Evolutionary conservation across 306 rosid genomes (phyloP), one percentile per base, ranked within the genome.

Genomic region (Vicia villosa): DNA sequence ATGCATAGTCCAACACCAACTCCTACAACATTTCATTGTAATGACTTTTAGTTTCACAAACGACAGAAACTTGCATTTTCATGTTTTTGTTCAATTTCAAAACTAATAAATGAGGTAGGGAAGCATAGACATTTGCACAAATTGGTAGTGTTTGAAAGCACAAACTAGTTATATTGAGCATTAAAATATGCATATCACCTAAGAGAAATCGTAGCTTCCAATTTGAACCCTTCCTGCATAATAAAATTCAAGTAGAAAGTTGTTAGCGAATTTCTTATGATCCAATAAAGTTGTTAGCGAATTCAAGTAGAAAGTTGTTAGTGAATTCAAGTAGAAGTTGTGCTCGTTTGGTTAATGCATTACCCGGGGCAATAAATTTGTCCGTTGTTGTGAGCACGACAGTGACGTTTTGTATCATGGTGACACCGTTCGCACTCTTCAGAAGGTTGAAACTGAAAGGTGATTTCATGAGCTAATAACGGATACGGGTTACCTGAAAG

Each of bases 351-450:
- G 22, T 49, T 24, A 54, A 47, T 69, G 45, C 16, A 41, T 59
- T 74, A 81, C 85, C 82, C 63, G 13, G 5, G 8, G 20, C 82
- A 81, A 36, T 55, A 14, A 55, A 17, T 0, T 1, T 8, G 8
- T 46, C 69, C 32, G 1, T 22, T 20, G 38, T 10, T 41, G 46
- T 63, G 9, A 26, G 2, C n/a, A 9, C 10, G 59, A 14, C 85
- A 77, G 14, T 0, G 17, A 13, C 77, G 56, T 0, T 6, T 10
- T 5, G 6, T 7, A 0, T 4, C 0, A 2, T 1, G 1, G 22
- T 0, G 0, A 68, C 88, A 84, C 6, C 0, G 1, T 0, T 0
- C 0, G 79, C 88, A 84, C 3, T 3, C 22, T 15, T 1, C 1
- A 26, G 74, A 71, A 21, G 30, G 1, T 5, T 4, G 4, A 26